These are phyloP conservation scores for Termitomyces sp. DNA, from an alignment of 768 basidiomycete genomes.

Conservation along the genomic window DNA sequence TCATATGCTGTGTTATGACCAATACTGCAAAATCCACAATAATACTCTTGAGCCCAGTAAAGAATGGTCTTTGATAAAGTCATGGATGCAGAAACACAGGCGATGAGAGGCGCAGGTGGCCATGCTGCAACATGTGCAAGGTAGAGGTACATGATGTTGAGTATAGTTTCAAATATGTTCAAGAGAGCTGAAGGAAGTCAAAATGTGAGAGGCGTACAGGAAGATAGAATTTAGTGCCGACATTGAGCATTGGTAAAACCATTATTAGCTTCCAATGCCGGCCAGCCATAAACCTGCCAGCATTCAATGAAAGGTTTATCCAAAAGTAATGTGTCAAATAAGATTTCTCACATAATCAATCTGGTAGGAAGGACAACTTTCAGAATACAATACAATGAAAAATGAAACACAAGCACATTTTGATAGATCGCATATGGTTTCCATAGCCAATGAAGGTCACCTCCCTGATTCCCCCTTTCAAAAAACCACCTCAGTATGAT, in stretches of 20 bases:
- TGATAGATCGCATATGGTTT: slow-evolving; percentile 76
- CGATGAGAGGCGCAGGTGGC: slow-evolving; percentile 67
- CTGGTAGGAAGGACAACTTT: slow-evolving; percentile 9
- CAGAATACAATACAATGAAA: slow-evolving; percentile 17
- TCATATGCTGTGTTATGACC: slow-evolving; percentile 63
- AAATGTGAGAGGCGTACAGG: neutral
- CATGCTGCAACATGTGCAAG: slow-evolving; percentile 56
- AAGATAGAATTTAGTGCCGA: slow-evolving; percentile 24
- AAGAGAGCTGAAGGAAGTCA: slow-evolving; percentile 49
- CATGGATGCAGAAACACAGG: slow-evolving; percentile 68
- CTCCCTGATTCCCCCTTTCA: slow-evolving; percentile 38
- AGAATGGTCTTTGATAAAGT: slow-evolving; percentile 81
- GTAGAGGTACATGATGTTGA: slow-evolving; percentile 75
- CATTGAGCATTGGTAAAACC: slow-evolving; percentile 88
- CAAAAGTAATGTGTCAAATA: neutral
- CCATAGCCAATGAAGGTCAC: slow-evolving; percentile 93
- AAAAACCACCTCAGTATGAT: neutral
- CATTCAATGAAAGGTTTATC: neutral
- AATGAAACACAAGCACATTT: slow-evolving; percentile 34
- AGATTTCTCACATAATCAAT: slow-evolving; percentile 25
- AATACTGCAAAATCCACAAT: slow-evolving; percentile 61
- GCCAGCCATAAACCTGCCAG: slow-evolving; percentile 64
- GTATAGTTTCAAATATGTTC: slow-evolving; percentile 72
- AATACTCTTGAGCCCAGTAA: slow-evolving; percentile 81
- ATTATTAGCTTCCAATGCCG: slow-evolving; percentile 53